phyloP scores from a whole-genome alignment of 2,329 filamentous ascomycete genomes.

The Fusarium robinianum region DNA sequence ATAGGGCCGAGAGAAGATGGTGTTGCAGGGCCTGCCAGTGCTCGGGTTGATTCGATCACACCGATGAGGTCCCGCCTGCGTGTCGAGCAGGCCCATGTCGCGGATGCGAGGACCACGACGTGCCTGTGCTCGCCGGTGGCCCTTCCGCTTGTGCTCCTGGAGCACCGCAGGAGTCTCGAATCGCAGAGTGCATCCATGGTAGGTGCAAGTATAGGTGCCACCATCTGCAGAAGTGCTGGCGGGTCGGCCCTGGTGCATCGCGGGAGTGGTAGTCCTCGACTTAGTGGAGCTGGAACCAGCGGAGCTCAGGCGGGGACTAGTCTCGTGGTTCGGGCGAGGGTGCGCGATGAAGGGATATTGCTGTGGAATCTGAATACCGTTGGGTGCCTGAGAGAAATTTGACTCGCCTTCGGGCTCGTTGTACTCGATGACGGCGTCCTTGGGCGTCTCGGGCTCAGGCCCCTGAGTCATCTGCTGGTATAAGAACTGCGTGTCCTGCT shows the following conservation, averaged over 20 bases:
- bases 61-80: constrained; percentile 89
- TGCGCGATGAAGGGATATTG: constrained; percentile 57
- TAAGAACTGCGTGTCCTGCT: constrained; percentile 58
- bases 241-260: constrained; percentile 59
- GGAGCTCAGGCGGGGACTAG: constrained; percentile 48
- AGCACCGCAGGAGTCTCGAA: constrained; percentile 87
- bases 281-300: constrained; percentile 46
- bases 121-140: constrained; percentile 75
- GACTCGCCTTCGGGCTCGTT: constrained; percentile 72
- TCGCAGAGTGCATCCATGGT: constrained; percentile 84
- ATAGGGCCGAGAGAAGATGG: constrained; percentile 92
- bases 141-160: constrained; percentile 95
- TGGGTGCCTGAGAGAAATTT: constrained; percentile 55
- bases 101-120: constrained; percentile 35
- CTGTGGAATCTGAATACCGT: constrained; percentile 51
- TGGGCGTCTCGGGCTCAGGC: constrained; percentile 63
- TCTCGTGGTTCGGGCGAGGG: constrained; percentile 40
- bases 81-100: constrained; percentile 64
- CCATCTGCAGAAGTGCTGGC: constrained; percentile 70
- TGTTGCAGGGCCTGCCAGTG: constrained; percentile 93
- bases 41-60: constrained; percentile 94
- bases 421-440: constrained; percentile 88
- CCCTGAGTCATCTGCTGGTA: constrained; percentile 48
- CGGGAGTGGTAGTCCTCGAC: constrained; percentile 41
- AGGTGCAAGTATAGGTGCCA: constrained; percentile 95